Base-by-base conservation (phyloP, 2,329 filamentous ascomycete genomes). In the Colletotrichum costaricense region DNA sequence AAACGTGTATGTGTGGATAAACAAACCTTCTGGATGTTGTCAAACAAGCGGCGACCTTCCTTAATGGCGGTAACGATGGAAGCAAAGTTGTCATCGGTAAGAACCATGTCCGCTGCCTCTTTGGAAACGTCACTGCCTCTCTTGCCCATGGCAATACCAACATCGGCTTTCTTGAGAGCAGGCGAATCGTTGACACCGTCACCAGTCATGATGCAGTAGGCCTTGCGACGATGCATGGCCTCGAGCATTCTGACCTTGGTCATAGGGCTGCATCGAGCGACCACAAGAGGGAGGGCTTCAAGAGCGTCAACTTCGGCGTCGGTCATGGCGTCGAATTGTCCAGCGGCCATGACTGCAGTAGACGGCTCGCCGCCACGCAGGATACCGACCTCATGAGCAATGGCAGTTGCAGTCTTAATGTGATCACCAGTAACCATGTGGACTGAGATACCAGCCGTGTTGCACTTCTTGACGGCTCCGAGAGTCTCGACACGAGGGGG, bases 61-160 rank as follows among this genome's bases (percentile, higher is more conserved):
- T 92, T 89, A 58, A 94, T 91, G 42, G 90, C 92, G n/a, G 90
- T 92, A 54, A 94, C 88, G 68, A 94, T 94, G 33, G 93, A 95
- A 12, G 94, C 93, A 79, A 97, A 97, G 83, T 97, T 95, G 81
- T 97, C 94, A 79, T 97, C 94, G 0, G 94, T 95, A 54, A 97
- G 86, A 46, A 97, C 94, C 88, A 97, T 97, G 79, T 97, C 94
- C 1, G 94, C 93, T 3, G 94, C 94, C 82, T 97, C 92, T 78
- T 94, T 94, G 74, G 93, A 92, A 11, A 94, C 92, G 78, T 94
- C 93, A 57, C 90, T 93, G 19, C 93, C 93, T 55, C 91, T 87
- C 75, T 90, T 85, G 60, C 92, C 92, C 92, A 94, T 94, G 75
- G 92, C 92, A 76, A 94, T 94, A 78, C 93, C 93, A 19, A 95